Conservation (phyloP, 257 asterid genomes). For the Nicotiana tomentosiformis region DNA sequence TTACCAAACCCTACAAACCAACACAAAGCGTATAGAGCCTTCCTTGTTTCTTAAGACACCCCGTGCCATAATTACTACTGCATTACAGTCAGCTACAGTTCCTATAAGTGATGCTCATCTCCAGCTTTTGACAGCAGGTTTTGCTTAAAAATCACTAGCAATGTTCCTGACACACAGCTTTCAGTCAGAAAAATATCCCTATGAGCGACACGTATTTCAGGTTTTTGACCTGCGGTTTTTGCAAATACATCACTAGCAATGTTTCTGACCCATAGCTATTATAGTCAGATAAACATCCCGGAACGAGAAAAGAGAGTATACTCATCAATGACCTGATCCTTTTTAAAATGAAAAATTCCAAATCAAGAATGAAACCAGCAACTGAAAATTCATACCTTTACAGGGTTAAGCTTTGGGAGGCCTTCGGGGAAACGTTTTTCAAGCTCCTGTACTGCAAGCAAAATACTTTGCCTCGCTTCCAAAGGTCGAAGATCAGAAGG, state of each 20-base stretch:
- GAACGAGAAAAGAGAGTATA: neutral
- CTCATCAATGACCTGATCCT: neutral
- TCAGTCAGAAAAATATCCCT: neutral
- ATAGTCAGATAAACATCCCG: neutral
- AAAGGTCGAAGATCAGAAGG: constrained; percentile 86
- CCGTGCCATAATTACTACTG: neutral
- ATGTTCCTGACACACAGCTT: neutral
- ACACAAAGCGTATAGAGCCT: neutral
- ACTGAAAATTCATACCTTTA: constrained; percentile 48
- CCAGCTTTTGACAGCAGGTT: neutral
- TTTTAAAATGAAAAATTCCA: neutral
- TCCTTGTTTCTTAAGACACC: neutral
- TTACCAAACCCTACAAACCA: neutral
- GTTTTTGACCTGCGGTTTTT: neutral
- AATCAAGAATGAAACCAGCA: neutral
- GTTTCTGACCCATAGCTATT: neutral
- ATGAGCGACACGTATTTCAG: neutral
- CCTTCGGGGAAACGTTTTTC: constrained; percentile 89
- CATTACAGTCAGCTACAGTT: neutral
- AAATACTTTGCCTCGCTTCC: constrained; percentile 79
- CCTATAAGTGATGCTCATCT: neutral
- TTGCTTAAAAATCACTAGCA: neutral
- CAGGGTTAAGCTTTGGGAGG: constrained; percentile 86
- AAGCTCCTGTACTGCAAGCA: constrained; percentile 78
- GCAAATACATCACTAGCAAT: neutral